Evolutionary conservation across 768 basidiomycete genomes (phyloP), one percentile per base, ranked within the genome.

Genomic region (Epithele typhae): DNA sequence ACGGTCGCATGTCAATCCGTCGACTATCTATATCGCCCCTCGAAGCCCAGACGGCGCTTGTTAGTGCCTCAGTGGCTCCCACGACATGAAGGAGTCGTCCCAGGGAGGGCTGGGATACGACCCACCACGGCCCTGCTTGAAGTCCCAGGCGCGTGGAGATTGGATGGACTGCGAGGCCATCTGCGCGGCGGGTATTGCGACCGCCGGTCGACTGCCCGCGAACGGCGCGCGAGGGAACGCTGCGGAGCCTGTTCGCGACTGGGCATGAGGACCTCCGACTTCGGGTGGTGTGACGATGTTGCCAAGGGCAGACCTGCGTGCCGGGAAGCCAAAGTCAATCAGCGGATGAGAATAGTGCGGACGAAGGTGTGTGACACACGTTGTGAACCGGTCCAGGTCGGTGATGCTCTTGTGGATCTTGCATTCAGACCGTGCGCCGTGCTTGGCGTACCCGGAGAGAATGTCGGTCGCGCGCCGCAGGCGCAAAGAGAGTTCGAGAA

Each of bases 401-500:
- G 65, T 53, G 44, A 82, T 72, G 35, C 70, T 69, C 49, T 75
- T 76, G 41, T 66, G 64, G 23, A 75, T 62, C 34, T 56, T 53
- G 51, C 74, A 75, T 9, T 52, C 41, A 14, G 53, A 51, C 8
- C 55, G 59, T 40, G 63, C 53, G 19, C 52, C 54, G 42, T 76
- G 75, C 30, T 62, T 64, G 17, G 73, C 56, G 14, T 75, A 76
- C 33, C 69, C 75, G 10, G 71, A 66, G 33, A 85, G 72, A 32
- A 76, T 65, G 43, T 79, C 71, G 10, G 77, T 73, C 10, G 79
- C 81, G 54, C 74, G 79, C 19, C 81, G 72, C 18, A 86, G 71
- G 41, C 79, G 71, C 24, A 83, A 64, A 2, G 81, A 84, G n/a
- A 86, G 66, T 54, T 86, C 82, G 10, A 84, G 71, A 18, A 82